Base-by-base conservation (phyloP, 106 monocot genomes). In the Agapanthus africanus region DNA sequence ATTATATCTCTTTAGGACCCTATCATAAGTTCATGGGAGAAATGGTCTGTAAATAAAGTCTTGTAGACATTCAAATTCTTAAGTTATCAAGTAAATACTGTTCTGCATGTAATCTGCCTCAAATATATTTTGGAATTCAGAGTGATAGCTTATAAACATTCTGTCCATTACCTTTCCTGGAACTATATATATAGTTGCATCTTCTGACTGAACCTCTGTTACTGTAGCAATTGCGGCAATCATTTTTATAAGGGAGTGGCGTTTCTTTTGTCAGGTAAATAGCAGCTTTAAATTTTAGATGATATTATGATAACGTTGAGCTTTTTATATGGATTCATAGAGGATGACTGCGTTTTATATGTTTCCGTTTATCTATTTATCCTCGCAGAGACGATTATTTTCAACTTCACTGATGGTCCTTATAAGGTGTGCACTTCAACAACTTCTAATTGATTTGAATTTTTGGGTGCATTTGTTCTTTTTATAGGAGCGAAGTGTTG, bases 241-340 rank as follows among this genome's bases (percentile, higher is more conserved):
- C 38, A 37, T 64, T 7, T 64, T 64, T 64, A 18, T 64, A 37
- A 64, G 64, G 38, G 64, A 64, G 22, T 64, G 64, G 64, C 64
- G 38, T 8, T 25, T 64, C 10, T 32, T 64, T 39, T 39, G 37
- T 39, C 64, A 64, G 64, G 64, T 64, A 64, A 21, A 25, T 2
- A 37, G 64, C 13, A 64, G 2, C 39, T 64, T 63, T 63, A 37
- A 39, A 3, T 18, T 64, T 47, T 64, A 10, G 23, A 19, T 33
- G 84, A 82, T 10, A 90, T 85, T 28, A 28, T 57, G 11, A 57
- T 31, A 57, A 11, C 38, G 64, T 34, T 15, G 5, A 64, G 19
- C 16, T 27, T 27, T 57, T 9, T 57, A 30, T 57, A 57, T 57
- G 56, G 30, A 54, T 57, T 57, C 31, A 14, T 57, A 57, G 30